Base-by-base conservation (phyloP, 1,284 basidiomycete species). In the Wolfiporia cocos region DNA sequence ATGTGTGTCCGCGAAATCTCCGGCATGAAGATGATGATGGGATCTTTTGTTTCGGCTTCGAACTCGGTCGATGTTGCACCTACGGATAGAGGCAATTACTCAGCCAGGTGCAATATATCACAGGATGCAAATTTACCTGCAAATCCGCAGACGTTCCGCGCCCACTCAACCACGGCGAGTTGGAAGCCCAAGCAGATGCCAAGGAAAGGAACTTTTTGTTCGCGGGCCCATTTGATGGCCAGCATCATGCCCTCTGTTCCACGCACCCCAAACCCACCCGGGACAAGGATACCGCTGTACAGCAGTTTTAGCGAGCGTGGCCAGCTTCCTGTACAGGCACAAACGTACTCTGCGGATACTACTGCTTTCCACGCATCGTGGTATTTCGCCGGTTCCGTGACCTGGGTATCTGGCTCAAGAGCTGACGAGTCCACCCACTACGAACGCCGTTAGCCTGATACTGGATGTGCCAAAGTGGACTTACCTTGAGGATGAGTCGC, bases 141-240 rank as follows among this genome's bases (percentile, higher is more conserved):
- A 41, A 95, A 70, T 20, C 78, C 80, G 52, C 92, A 77, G 5
- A 97, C 84, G 60, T 90, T 86, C 30, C 95, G 73, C 7, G 91
- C 90, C 83, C 89, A 99, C 64, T 99, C 95, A 47, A 98, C 73
- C 7, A 98, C 95, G 14, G 95, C 93, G 38, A 99, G 75, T 63
- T 99, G 96, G 80, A 99, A 99, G 28, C 95, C 95, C 24, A 98
- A 81, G 64, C 95, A 99, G 63, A 99, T 94, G 43, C 95, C 95
- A 30, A 99, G 70, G 77, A 92, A 99, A 1, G 95, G 96, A 5
- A 95, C 73, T 50, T 91, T 89, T 61, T 96, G 88, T 67, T 98
- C 93, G 49, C 96, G 76, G 0, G 95, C 94, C 80, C 95, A 95
- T 64, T 92, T 94, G 60, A 94, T 92, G 17, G 96, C 96, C 35